These are phyloP conservation scores for Aureobasidium sp. DNA, from an alignment of 2,329 filamentous ascomycete species.

Conservation along the genomic window DNA sequence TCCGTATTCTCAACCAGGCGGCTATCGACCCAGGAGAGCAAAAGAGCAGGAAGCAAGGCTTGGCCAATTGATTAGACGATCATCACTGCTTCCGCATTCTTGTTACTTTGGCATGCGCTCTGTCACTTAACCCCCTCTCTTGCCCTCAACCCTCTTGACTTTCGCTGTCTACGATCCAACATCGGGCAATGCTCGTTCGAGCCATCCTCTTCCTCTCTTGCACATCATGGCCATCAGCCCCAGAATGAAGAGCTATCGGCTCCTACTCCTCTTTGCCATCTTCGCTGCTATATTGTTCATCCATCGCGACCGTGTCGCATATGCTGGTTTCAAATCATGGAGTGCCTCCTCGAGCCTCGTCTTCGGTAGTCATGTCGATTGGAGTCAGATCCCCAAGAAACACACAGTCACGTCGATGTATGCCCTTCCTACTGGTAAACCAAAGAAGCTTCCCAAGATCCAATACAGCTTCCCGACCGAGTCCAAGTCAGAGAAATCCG, in stretches of 20 bases:
- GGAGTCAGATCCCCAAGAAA: conserved; percentile 35
- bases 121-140: background rate
- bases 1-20: background rate
- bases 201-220: background rate
- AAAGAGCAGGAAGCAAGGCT: background rate
- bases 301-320: conserved; percentile 13
- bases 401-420: conserved; percentile 33
- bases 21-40: background rate
- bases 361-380: conserved; percentile 21
- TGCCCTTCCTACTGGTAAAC: conserved; percentile 33
- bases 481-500: conserved; percentile 24
- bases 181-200: background rate
- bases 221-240: conserved; percentile 9
- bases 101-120: background rate
- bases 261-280: conserved; percentile 13
- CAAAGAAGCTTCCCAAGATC: conserved; percentile 35
- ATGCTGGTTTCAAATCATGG: conserved; percentile 13
- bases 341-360: background rate
- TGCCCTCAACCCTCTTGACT: background rate
- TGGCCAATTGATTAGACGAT: background rate
- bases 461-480: conserved; percentile 37
- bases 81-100: conserved; percentile 10
- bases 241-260: conserved; percentile 12
- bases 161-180: background rate
- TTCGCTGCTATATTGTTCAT: conserved; percentile 15